These are phyloP conservation scores for Clarkia xantiana DNA, from an alignment of 345 rosid genomes.

Conservation along the genomic window DNA sequence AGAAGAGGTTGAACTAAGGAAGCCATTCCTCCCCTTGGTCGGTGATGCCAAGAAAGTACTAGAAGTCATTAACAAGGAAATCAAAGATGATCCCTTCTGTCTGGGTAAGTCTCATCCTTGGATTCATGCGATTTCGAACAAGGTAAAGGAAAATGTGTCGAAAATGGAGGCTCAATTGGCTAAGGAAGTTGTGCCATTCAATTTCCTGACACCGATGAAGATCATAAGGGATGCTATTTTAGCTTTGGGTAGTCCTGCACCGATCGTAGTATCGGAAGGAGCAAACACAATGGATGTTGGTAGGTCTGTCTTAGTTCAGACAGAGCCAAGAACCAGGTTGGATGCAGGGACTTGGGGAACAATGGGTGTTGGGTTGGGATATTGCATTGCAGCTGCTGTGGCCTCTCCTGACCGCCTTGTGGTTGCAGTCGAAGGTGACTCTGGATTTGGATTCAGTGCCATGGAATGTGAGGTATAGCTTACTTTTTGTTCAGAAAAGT, in stretches of 20 bases:
- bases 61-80: slow-evolving; percentile 61
- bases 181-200: slow-evolving; percentile 85
- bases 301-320: slow-evolving; percentile 85
- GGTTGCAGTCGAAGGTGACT: slow-evolving; percentile 96
- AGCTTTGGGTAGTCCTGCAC: slow-evolving; percentile 65
- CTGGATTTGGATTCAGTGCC: slow-evolving; percentile 97
- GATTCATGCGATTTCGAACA: slow-evolving; percentile 65
- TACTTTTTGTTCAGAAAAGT: no score
- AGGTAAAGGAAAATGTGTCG: slow-evolving; percentile 49
- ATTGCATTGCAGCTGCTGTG: slow-evolving; percentile 94
- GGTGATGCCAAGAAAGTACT: slow-evolving; percentile 71
- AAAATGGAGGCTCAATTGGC: slow-evolving; percentile 79
- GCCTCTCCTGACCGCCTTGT: slow-evolving; percentile 81
- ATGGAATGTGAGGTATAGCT: slow-evolving; percentile 86
- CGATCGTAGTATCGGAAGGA: slow-evolving; percentile 81
- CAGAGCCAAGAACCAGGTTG: slow-evolving; percentile 88
- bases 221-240: slow-evolving; percentile 78
- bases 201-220: slow-evolving; percentile 87
- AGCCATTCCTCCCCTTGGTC: slow-evolving; percentile 56
- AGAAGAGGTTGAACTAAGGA: slow-evolving; percentile 73
- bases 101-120: slow-evolving; percentile 67
- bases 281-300: slow-evolving; percentile 99
- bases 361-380: slow-evolving; percentile 98
- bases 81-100: slow-evolving; percentile 84
- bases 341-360: slow-evolving; percentile 99